phyloP scores from a whole-genome alignment of 768 basidiomycete genomes.

The Sarcomyxa edulis region DNA sequence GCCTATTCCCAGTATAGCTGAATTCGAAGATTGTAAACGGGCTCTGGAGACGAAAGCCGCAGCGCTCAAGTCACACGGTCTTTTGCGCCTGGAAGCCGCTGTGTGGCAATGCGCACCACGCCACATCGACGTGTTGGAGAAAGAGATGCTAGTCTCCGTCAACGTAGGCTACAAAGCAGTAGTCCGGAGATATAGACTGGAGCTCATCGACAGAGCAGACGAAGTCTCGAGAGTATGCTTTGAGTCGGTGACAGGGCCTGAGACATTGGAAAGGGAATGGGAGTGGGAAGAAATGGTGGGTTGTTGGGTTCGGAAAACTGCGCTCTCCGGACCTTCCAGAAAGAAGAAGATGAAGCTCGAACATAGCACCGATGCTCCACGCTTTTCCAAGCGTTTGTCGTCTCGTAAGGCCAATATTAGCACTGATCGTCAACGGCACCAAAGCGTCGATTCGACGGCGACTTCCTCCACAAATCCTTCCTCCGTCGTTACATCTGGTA shows the following conservation, averaged over 20 bases:
- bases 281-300: constrained; percentile 43
- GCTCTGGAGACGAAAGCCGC: constrained; percentile 18
- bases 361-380: constrained; percentile 9
- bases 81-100: constrained; percentile 42
- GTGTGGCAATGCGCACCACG: constrained; percentile 47
- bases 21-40: constrained; percentile 9
- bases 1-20: constrained; percentile 4
- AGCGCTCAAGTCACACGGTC: constrained; percentile 24
- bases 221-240: constrained; percentile 35
- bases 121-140: constrained; percentile 44
- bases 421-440: no score
- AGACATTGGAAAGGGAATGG: constrained; percentile 38
- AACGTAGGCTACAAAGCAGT: no score
- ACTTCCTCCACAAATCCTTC: background rate
- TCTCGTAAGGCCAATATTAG: no score
- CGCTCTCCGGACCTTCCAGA: constrained; percentile 7
- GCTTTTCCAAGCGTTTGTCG: constrained; percentile 10
- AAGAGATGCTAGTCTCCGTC: no score
- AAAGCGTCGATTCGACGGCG: no score
- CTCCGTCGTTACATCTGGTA: background rate
- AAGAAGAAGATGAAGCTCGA: constrained; percentile 13
- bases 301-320: constrained; percentile 33
- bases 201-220: constrained; percentile 17
- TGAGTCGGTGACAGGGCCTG: constrained; percentile 44
- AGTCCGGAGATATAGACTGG: constrained; percentile 12